Conservation (phyloP, 495 filamentous ascomycete species). For the Penicillium bovifimosum region DNA sequence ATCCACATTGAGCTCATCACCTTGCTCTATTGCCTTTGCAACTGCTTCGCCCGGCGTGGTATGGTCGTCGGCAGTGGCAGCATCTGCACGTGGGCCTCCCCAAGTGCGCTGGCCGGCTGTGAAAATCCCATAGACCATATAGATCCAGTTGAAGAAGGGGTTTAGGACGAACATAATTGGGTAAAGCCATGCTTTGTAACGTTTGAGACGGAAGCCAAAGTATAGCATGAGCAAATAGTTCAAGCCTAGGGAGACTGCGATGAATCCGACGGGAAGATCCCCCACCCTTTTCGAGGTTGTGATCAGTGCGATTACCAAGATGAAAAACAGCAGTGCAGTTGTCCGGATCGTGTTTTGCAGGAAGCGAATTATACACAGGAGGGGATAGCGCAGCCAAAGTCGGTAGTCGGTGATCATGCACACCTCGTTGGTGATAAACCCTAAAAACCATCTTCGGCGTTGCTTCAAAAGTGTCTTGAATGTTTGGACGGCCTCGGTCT, state of each 20-base stretch:
- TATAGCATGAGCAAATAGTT: slow-evolving; percentile 98
- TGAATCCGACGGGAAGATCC: slow-evolving; percentile 88
- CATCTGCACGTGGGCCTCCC: slow-evolving; percentile 93
- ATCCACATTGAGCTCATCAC: slow-evolving; percentile 89
- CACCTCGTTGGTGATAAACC: slow-evolving; percentile 96
- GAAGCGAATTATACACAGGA: slow-evolving; percentile 83
- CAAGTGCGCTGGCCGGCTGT: slow-evolving; percentile 94
- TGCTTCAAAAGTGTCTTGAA: slow-evolving; percentile 87
- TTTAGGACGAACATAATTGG: slow-evolving; percentile 94
- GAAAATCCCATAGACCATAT: slow-evolving; percentile 86
- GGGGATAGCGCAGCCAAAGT: slow-evolving; percentile 86
- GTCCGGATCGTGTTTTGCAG: slow-evolving; percentile 97
- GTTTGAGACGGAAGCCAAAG: slow-evolving; percentile 78
- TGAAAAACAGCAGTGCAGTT: slow-evolving; percentile 91
- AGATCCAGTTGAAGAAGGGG: slow-evolving; percentile 97
- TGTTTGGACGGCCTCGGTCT: slow-evolving; percentile 93
- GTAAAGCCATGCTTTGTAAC: slow-evolving; percentile 92
- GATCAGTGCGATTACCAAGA: slow-evolving; percentile 82
- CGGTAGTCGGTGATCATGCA: slow-evolving; percentile 96
- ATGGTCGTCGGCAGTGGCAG: slow-evolving; percentile 69
- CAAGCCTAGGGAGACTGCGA: slow-evolving; percentile 87
- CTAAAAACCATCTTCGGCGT: slow-evolving; percentile 92
- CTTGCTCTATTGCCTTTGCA: slow-evolving; percentile 68
- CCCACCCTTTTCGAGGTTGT: slow-evolving; percentile 73
- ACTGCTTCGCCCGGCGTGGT: slow-evolving; percentile 82